Evolutionary conservation across 257 asterid genomes (phyloP).

Genomic region (Coffea eugenioides): DNA sequence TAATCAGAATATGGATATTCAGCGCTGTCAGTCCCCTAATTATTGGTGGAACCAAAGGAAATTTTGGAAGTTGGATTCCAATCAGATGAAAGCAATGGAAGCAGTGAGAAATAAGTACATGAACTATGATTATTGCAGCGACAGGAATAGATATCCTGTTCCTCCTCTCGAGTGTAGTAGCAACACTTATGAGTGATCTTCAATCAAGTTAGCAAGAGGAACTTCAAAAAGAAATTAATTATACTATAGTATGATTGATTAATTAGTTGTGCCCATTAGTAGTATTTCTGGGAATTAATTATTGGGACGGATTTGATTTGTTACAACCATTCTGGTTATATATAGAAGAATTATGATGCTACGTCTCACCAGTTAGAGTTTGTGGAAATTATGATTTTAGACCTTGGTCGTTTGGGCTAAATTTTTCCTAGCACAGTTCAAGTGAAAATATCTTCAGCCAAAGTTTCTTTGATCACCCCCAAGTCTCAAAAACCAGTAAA

Average conservation of each 20-base stretch:
- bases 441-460: too few relatives aligned
- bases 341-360: not conserved
- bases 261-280: not conserved
- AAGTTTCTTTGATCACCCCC: too few relatives aligned
- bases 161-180: constrained; percentile 46
- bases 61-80: constrained; percentile 28
- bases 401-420: too few relatives aligned
- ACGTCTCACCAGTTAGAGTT: not conserved
- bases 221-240: too few relatives aligned
- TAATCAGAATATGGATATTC: not conserved
- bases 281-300: not conserved
- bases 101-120: constrained; percentile 30
- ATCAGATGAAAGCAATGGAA: constrained; percentile 18
- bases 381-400: not conserved
- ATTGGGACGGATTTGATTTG: not conserved
- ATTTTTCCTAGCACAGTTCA: too few relatives aligned
- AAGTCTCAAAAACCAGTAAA: too few relatives aligned
- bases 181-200: not conserved
- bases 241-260: too few relatives aligned
- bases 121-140: constrained; percentile 66
- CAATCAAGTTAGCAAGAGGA: too few relatives aligned
- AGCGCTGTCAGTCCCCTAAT: constrained; percentile 20
- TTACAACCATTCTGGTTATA: not conserved
- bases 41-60: constrained; percentile 46
- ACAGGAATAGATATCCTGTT: constrained; percentile 33